Evolutionary conservation across 2,329 filamentous ascomycete genomes (phyloP).

Genomic region (Purpureocillium lavendulum): DNA sequence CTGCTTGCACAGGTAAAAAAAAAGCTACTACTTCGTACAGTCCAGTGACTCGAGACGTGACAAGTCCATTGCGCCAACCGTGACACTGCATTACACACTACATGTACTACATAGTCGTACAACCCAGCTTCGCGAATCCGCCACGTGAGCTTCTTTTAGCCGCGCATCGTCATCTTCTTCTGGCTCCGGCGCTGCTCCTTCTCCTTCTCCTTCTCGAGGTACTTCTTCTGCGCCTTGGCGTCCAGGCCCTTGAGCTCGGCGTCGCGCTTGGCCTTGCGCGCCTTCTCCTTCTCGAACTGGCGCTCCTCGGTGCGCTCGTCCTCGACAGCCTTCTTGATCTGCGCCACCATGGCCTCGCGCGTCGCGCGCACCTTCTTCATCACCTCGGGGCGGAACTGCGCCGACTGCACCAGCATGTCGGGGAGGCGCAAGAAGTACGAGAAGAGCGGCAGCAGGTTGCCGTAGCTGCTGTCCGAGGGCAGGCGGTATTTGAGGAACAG

Average conservation of each 20-base stretch:
- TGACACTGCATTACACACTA: too few relatives aligned
- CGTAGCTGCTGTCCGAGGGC: slow-evolving; percentile 54
- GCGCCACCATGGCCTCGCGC: slow-evolving; percentile 72
- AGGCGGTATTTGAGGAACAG: slow-evolving; percentile 70
- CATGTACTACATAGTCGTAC: background rate
- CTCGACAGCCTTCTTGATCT: slow-evolving; percentile 72
- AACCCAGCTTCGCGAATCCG: background rate
- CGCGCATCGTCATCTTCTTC: slow-evolving; percentile 47
- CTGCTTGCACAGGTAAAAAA: too few relatives aligned
- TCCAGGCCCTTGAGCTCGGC: slow-evolving; percentile 67
- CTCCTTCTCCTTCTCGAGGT: slow-evolving; percentile 70
- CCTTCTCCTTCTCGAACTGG: slow-evolving; percentile 59
- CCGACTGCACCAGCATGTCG: slow-evolving; percentile 67
- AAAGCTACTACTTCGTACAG: too few relatives aligned
- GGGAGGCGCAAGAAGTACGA: slow-evolving; percentile 75
- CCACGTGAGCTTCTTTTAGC: slow-evolving; percentile 18
- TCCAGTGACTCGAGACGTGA: too few relatives aligned
- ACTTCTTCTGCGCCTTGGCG: slow-evolving; percentile 81
- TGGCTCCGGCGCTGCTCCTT: slow-evolving; percentile 54
- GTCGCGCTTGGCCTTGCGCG: slow-evolving; percentile 86
- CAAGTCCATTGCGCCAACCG: too few relatives aligned
- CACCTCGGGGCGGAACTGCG: slow-evolving; percentile 86
- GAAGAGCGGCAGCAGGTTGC: slow-evolving; percentile 65
- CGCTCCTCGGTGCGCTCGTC: slow-evolving; percentile 76
- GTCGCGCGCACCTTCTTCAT: slow-evolving; percentile 71